Evolutionary conservation across 495 filamentous ascomycete genomes (phyloP), one percentile per base, ranked within the genome.

Genomic region (Chaetomium cochliodes): DNA sequence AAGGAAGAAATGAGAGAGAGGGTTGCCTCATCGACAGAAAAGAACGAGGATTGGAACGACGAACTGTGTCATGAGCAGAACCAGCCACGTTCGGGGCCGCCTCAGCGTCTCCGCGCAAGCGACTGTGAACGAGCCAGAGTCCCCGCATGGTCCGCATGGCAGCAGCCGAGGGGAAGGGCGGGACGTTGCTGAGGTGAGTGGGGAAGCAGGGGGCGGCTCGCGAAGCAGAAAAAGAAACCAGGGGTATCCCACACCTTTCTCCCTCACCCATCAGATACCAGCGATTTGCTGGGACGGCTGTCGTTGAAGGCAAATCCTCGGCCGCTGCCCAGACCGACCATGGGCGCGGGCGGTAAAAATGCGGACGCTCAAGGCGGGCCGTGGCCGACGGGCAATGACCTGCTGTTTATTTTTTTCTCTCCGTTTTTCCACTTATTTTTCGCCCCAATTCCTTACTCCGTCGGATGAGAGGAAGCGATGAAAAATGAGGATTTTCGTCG

Each of bases 1-100:
- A 9, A 37, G 28, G 18, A 23, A 44, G 53, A 63, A 52, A 18
- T 46, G 46, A 64, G 58, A 65, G 58, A 58, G 64, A 52, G 56
- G 33, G 23, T 37, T 22, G 16, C 16, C 15, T 28, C 25, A 44
- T 44, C 52, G 47, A 41, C 39, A 58, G 41, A 55, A 16, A 51
- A 41, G 55, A 33, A 9, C 23, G 37, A 42, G 64, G 54, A 30
- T 33, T 47, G 54, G 59, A 65, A 55, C 39, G 18, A 61, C 41
- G 18, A 30, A 16, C 39, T 62, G 60, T 65, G 42, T 66, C 59
- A 42, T 54, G 60, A 52, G 33, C 47, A 46, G 52, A 37, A 37
- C 57, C 64, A 68, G 69, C 72, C 70, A 67, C 66, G 69, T 65
- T 66, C 67, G 65, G 62, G 70, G 58, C 66, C 67, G 61, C 57